Percentiles rank a stretch among this genome's conserved stretches.
Evolutionary conservation across 345 rosid genomes (phyloP).

Genomic region (Balakata baccata): DNA sequence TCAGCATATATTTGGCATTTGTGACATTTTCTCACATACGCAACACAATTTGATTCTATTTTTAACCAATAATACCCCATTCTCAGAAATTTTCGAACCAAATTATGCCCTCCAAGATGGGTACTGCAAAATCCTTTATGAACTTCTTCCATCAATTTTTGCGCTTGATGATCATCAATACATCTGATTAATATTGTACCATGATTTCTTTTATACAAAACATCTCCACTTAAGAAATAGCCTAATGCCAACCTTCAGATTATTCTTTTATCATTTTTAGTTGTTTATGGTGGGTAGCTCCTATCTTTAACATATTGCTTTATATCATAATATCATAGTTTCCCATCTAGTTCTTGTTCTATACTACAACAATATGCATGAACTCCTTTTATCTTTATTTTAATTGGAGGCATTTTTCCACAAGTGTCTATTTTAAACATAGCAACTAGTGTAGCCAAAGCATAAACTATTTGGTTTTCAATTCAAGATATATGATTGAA

Average conservation of each 20-base stretch:
- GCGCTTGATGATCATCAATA: not conserved
- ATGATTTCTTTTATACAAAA: not conserved
- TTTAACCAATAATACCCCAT: not conserved
- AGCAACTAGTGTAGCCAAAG: not conserved
- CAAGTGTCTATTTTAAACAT: not conserved
- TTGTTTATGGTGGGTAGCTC: not conserved
- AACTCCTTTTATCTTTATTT: not conserved
- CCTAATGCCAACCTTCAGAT: not conserved
- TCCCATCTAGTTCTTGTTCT: not conserved
- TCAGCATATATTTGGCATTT: not conserved
- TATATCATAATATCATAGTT: not conserved
- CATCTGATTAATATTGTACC: not conserved
- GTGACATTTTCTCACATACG: not conserved
- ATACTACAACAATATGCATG: not conserved
- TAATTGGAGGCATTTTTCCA: not conserved
- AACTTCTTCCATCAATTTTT: not conserved
- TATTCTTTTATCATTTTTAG: not conserved
- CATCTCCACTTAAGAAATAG: not conserved
- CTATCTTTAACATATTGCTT: not conserved
- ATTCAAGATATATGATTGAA: not conserved
- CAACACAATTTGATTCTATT: not conserved
- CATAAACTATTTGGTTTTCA: not conserved
- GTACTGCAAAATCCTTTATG: not conserved
- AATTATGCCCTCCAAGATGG: not conserved
- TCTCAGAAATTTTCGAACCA: not conserved